Base-by-base conservation (phyloP, 1,139 yeast species). In the Candida sp. region DNA sequence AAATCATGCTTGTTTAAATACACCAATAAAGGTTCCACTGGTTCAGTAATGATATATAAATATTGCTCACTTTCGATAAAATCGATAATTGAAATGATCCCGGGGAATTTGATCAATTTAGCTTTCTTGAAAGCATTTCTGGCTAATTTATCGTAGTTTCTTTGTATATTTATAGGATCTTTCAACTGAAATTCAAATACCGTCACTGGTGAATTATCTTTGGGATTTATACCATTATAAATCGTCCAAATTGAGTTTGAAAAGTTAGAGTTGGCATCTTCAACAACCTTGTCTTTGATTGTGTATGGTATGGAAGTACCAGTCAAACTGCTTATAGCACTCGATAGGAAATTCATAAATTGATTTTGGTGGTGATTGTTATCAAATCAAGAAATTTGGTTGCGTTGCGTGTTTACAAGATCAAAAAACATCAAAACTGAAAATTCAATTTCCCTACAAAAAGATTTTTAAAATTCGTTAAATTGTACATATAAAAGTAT, bases 11-110 rank as follows among this genome's bases (percentile, higher is more conserved):
- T 54, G 6, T 52, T 54, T 42, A 70, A 58, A 43, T 70, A 66
- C 15, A 61, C 58, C 29, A 63, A 55, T 43, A 89, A 68, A 0
- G 96, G 95, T n/a, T 58, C 55, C 1, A 86, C 89, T 11, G 80
- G 75, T 61, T 93, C 99, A 1, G 96, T 86, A 6, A 90, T 75
- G 23, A 91, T 73, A 53, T 85, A 84, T n/a, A 87, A 64, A 38
- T 63, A 64, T 21, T 73, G 67, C 39, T 84, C 88, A 36, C 76
- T 74, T 57, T 86, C 95, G 43, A 82, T 73, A 30, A 86, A 79
- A 51, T 91, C 97, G 9, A 87, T 54, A 12, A 82, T 77, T 36
- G 75, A 70, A 42, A 90, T 69, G 21, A 90, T 75, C 1, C 96
- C 95, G 0, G 99, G 99, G 25, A 87, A 73, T 48, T 84, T 80